Evolutionary conservation across 1,284 basidiomycete species (phyloP), one percentile per base, ranked within the genome.

Genomic region (Clitocybe nebularis): DNA sequence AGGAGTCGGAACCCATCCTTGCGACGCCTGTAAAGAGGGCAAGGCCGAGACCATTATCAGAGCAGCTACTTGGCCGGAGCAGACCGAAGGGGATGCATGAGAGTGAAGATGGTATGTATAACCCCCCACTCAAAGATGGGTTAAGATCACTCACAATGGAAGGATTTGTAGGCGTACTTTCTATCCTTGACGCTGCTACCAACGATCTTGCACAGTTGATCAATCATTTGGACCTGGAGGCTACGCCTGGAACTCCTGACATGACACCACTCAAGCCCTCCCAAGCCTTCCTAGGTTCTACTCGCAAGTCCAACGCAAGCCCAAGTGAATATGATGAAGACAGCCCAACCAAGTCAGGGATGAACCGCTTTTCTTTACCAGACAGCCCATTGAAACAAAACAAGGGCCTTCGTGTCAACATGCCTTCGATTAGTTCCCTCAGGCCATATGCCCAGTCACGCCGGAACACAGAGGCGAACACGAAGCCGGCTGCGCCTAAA

Each of bases 131-230:
- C n/a, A n/a, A n/a, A n/a, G n/a, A n/a, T n/a, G n/a, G n/a, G n/a
- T n/a, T n/a, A n/a, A n/a, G n/a, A n/a, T n/a, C n/a, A n/a, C n/a
- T 19, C 43, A 23, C 34, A 37, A 23, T 17, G 26, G 29, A 8
- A 14, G 40, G 14, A 17, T 41, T 50, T 48, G 53, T 20, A 80
- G 85, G 73, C 44, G 75, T 77, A n/a, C 56, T 89, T 1, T 84
- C 79, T 0, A 73, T 87, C 14, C 61, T 89, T 14, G 82, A 83
- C 45, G 83, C 81, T 0, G 87, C 81, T 0, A 89, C 86, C 0
- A 79, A 86, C 41, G 87, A 89, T 33, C 69, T 90, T 1, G 87
- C 84, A 0, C 75, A 77, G 36, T 66, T 90, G 9, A 85, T 90
- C 60, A 84, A 81, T 49, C 73, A 75, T 14, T 68, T 89, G 17